Percentiles rank a stretch among this genome's conserved stretches.
These are phyloP conservation scores for Talaromyces sp. DNA, from an alignment of 2,329 filamentous ascomycete genomes.

Conservation along the genomic window DNA sequence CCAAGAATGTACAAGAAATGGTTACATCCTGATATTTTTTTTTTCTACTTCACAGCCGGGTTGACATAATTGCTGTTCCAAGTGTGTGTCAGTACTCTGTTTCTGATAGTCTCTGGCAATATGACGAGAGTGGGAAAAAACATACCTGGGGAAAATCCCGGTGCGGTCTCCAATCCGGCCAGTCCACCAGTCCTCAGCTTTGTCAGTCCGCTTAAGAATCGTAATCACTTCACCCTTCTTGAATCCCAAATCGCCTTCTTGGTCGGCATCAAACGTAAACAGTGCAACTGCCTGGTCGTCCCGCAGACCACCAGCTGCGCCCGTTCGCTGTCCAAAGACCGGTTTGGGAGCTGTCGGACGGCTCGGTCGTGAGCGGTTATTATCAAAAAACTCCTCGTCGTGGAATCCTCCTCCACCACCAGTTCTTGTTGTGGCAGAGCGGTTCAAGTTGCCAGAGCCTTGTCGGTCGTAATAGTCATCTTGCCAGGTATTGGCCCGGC, in stretches of 20 bases:
- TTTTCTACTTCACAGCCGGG: conserved; percentile 4
- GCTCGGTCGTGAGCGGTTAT: conserved; percentile 58
- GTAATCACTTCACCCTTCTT: conserved; percentile 97
- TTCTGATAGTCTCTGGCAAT: neutral
- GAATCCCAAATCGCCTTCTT: conserved; percentile 86
- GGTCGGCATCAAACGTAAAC: conserved; percentile 91
- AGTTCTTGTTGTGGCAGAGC: conserved; percentile 30
- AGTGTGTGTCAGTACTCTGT: neutral
- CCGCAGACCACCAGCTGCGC: conserved; percentile 31
- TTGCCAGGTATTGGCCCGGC: conserved; percentile 43
- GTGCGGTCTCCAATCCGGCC: conserved; percentile 77
- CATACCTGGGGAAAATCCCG: conserved; percentile 84
- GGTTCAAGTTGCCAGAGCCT: conserved; percentile 24
- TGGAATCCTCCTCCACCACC: conserved; percentile 18
- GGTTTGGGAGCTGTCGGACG: conserved; percentile 87
- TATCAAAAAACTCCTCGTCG: conserved; percentile 39
- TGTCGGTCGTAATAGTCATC: conserved; percentile 45
- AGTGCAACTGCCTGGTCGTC: conserved; percentile 81
- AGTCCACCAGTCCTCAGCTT: conserved; percentile 96
- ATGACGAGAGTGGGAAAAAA: conserved; percentile 2
- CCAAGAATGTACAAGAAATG: neutral
- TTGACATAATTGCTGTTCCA: conserved; percentile 29
- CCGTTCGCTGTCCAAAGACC: conserved; percentile 56
- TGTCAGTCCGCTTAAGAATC: conserved; percentile 89
- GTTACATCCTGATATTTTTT: neutral